phyloP scores from a whole-genome alignment of 75 land plant genomes.

The Picea glauca region DNA sequence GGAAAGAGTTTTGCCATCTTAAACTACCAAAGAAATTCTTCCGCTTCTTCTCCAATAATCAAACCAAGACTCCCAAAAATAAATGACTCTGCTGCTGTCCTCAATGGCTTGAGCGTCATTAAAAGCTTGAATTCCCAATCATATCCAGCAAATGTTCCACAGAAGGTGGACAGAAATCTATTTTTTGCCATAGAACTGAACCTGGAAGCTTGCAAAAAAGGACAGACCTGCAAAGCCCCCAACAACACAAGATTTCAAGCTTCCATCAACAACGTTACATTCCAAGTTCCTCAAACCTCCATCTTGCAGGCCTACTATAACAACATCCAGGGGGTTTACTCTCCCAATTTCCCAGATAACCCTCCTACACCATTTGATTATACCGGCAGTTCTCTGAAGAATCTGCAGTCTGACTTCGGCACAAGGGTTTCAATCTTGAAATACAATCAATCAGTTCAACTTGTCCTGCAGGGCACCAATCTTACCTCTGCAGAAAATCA shows the following conservation, averaged over 20 bases:
- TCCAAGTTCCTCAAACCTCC: no score
- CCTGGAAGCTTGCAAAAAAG: conserved; percentile 17
- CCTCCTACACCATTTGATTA: no score
- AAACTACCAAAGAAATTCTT: conserved; percentile 17
- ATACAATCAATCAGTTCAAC: no score
- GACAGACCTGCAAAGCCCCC: conserved; percentile 21
- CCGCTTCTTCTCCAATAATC: conserved; percentile 8
- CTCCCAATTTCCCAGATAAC: no score
- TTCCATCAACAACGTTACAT: no score
- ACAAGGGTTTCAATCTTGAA: no score
- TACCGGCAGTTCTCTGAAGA: no score
- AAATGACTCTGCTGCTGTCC: conserved; percentile 27
- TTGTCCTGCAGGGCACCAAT: no score
- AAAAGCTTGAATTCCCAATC: conserved; percentile 13
- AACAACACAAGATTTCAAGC: conserved; percentile 23
- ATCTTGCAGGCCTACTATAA: no score
- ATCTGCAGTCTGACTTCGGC: no score
- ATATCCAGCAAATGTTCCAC: conserved; percentile 23
- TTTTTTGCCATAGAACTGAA: conserved; percentile 21
- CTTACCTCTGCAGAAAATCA: no score
- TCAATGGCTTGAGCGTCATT: conserved; percentile 8
- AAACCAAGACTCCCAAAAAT: conserved; percentile 21
- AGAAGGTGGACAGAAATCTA: conserved; percentile 9
- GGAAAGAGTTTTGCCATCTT: conserved; percentile 18
- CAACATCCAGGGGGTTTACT: no score